Conservation (phyloP, 2,329 filamentous ascomycete genomes). For the Botrytis pseudocinerea region DNA sequence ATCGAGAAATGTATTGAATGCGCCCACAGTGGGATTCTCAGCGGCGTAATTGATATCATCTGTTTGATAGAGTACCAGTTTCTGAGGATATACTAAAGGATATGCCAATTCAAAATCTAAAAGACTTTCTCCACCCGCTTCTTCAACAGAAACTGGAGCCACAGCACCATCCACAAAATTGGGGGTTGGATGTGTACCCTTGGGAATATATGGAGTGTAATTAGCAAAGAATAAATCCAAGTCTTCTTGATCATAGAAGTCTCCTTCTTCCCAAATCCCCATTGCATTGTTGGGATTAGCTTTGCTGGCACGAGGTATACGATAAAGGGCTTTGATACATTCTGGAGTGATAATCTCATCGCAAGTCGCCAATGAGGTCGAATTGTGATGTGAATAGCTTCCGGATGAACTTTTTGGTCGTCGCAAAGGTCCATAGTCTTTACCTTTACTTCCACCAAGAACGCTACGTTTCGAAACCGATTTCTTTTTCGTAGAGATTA, state of each 20-base stretch:
- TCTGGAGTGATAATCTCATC: slow-evolving; percentile 56
- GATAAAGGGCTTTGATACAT: slow-evolving; percentile 56
- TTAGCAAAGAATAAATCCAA: slow-evolving; percentile 50
- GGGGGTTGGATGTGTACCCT: slow-evolving; percentile 39
- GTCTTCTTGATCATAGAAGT: slow-evolving; percentile 36
- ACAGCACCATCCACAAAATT: slow-evolving; percentile 41
- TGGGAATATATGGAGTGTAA: slow-evolving; percentile 43
- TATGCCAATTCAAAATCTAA: slow-evolving; percentile 50
- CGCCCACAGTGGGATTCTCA: slow-evolving; percentile 6
- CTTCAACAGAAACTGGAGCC: slow-evolving; percentile 27
- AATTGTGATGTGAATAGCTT: slow-evolving; percentile 6
- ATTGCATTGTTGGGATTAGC: slow-evolving; percentile 47
- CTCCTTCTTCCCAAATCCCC: slow-evolving; percentile 55
- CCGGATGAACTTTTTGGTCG: neutral
- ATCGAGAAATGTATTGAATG: slow-evolving; percentile 24
- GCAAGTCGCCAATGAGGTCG: slow-evolving; percentile 43
- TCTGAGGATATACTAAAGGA: slow-evolving; percentile 52
- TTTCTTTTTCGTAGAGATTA: slow-evolving; percentile 47
- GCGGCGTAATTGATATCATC: slow-evolving; percentile 34
- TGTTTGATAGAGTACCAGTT: slow-evolving; percentile 48
- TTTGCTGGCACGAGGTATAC: slow-evolving; percentile 46
- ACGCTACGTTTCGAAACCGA: slow-evolving; percentile 10
- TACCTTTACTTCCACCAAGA: neutral
- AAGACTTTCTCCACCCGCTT: slow-evolving; percentile 21
- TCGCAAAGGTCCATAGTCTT: slow-evolving; percentile 6